Evolutionary conservation across 257 asterid species (phyloP).

Genomic region (Oldenlandia corymbosa): DNA sequence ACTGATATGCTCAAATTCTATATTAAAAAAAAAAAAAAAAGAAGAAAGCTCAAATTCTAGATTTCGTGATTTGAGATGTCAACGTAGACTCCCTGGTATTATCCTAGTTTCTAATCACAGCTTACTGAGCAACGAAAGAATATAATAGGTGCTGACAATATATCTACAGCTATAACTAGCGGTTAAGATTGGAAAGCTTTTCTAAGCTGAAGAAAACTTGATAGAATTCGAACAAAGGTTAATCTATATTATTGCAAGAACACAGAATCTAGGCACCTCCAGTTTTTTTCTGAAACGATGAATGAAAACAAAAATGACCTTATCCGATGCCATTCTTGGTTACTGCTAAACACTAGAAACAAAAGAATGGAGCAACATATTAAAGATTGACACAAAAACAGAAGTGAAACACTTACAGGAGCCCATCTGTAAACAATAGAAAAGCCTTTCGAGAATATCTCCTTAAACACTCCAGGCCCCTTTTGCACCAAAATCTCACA

Average conservation of each 20-base stretch:
- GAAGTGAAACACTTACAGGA: conserved; percentile 56
- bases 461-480: conserved; percentile 49
- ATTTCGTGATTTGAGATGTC: background rate
- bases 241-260: background rate
- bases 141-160: background rate
- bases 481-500: conserved; percentile 12
- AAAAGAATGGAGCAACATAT: background rate
- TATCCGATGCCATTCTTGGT: background rate
- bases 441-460: conserved; percentile 59
- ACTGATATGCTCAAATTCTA: background rate
- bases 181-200: background rate
- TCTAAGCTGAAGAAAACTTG: background rate
- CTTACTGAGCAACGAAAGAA: background rate
- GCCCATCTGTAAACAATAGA: conserved; percentile 81
- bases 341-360: background rate
- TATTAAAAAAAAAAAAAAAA: too few species aligned
- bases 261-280: background rate
- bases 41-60: too few species aligned
- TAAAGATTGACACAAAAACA: background rate
- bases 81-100: background rate
- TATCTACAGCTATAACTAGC: background rate
- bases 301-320: background rate
- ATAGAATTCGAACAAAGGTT: background rate
- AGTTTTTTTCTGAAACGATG: background rate
- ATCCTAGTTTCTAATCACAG: background rate